phyloP scores from a whole-genome alignment of 345 rosid genomes.

The Citrus inodora region DNA sequence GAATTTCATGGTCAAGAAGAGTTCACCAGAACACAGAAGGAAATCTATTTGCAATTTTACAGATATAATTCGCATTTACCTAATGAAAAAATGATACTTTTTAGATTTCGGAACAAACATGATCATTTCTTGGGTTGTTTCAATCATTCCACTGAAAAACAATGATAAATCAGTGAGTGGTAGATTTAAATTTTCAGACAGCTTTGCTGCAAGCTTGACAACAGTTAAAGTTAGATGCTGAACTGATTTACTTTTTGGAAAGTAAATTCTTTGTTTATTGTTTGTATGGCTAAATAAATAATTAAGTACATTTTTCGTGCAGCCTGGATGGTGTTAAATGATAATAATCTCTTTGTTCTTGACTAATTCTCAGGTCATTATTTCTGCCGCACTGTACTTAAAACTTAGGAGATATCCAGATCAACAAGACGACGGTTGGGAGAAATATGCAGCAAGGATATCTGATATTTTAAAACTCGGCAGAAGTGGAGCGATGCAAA shows the following conservation, averaged over 20 bases:
- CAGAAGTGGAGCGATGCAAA: constrained; percentile 27
- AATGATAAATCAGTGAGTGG: not conserved
- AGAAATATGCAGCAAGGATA: constrained; percentile 52
- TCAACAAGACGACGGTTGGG: constrained; percentile 31
- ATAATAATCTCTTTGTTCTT: constrained; percentile 1
- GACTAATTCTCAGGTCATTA: constrained; percentile 49
- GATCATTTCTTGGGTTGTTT: not conserved
- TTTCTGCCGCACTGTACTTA: constrained; percentile 61
- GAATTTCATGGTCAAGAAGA: not conserved
- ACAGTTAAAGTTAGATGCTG: not conserved
- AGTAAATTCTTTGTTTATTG: not conserved
- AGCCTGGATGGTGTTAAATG: not conserved
- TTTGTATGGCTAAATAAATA: not conserved
- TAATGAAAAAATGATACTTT: not conserved
- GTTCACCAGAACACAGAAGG: not conserved
- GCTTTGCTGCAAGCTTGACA: not conserved
- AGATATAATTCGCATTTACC: not conserved
- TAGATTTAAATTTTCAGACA: not conserved
- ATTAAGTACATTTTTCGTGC: not conserved
- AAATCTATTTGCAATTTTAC: not conserved
- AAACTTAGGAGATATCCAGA: constrained; percentile 44
- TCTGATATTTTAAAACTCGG: constrained; percentile 45
- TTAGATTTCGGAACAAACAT: not conserved
- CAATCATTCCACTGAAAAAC: not conserved
- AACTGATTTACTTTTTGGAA: not conserved